phyloP scores from a whole-genome alignment of 306 rosid species.

The Abrus precatorius region DNA sequence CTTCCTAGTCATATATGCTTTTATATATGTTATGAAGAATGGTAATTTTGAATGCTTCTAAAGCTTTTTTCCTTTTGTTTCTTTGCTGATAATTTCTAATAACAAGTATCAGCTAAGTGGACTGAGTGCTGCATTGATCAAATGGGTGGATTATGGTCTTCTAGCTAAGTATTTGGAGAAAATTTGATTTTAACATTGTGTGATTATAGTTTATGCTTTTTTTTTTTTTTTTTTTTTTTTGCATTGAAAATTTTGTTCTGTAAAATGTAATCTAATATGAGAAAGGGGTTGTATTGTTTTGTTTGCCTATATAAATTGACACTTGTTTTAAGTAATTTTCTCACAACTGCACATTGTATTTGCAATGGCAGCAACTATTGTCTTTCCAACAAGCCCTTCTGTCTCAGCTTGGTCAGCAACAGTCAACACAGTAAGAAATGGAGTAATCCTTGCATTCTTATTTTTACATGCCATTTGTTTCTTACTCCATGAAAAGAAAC shows the following conservation, averaged over 20 bases:
- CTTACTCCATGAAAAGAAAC: background rate
- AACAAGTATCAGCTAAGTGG: constrained; percentile 5
- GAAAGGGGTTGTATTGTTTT: constrained; percentile 31
- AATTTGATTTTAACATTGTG: background rate
- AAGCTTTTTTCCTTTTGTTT: background rate
- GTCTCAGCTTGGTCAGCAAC: constrained; percentile 72
- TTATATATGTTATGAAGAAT: constrained; percentile 29
- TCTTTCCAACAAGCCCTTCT: constrained; percentile 72
- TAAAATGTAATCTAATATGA: constrained; percentile 20
- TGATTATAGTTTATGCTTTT: constrained; percentile 3
- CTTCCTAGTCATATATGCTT: background rate
- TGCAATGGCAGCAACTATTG: constrained; percentile 67
- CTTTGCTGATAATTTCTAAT: constrained; percentile 22
- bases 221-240: background rate
- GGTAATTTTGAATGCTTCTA: constrained; percentile 1
- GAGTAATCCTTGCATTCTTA: constrained; percentile 29
- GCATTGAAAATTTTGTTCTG: background rate
- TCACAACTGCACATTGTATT: constrained; percentile 24
- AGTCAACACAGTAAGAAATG: constrained; percentile 75
- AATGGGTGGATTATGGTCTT: constrained; percentile 37
- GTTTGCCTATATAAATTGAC: constrained; percentile 21
- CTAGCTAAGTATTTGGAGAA: constrained; percentile 26
- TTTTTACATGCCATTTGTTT: constrained; percentile 31
- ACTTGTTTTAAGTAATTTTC: constrained; percentile 25
- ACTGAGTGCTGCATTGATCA: background rate